Percentiles rank a stretch among this genome's conserved stretches.
Evolutionary conservation across 345 rosid species (phyloP).

Genomic region (Brassica juncea): DNA sequence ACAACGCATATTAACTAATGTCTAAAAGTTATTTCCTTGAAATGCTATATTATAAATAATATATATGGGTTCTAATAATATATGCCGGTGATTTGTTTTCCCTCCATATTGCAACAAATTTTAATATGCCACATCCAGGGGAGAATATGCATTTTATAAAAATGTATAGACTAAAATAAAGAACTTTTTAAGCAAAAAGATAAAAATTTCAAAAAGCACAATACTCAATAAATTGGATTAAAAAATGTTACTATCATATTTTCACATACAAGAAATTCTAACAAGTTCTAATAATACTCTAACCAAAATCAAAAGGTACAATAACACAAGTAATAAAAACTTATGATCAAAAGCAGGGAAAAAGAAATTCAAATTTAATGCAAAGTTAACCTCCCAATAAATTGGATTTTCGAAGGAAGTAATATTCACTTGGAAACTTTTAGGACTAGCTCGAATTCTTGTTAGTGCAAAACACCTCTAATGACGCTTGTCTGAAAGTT

Average conservation of each 20-base stretch:
- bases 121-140: neutral
- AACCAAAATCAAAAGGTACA: neutral
- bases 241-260: too few relatives aligned
- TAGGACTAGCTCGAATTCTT: neutral
- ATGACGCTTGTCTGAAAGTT: neutral
- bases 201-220: neutral
- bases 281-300: neutral
- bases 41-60: neutral
- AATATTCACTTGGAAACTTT: neutral
- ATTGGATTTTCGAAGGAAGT: neutral
- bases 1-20: slow-evolving; percentile 16
- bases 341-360: neutral
- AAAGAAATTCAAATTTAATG: neutral
- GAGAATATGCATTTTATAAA: neutral
- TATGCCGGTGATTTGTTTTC: neutral
- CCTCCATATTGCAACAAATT: neutral
- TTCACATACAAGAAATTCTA: neutral
- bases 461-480: neutral
- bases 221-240: neutral
- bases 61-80: neutral
- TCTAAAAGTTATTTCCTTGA: neutral
- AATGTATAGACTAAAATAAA: neutral
- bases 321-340: neutral
- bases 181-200: neutral
- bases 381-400: neutral